Percentiles rank a stretch among this genome's conserved stretches.
Evolutionary conservation across 805 yeast genomes (phyloP).

Genomic region (Kodamaea leandrae): DNA sequence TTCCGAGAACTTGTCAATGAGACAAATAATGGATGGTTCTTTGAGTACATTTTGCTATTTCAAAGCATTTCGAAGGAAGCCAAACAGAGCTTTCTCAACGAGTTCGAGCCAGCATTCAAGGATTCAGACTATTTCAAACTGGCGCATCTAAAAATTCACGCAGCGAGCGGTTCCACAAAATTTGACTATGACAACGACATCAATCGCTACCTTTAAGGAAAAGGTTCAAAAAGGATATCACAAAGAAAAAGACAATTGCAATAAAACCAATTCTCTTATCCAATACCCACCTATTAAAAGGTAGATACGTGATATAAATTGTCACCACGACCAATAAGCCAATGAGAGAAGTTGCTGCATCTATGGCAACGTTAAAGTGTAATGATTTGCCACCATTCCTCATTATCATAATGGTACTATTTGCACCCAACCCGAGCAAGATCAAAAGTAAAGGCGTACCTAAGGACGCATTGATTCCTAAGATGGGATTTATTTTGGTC

Average conservation of each 20-base stretch:
- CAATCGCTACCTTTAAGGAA: neutral
- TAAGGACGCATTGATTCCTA: slow-evolving; percentile 51
- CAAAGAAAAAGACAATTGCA: slow-evolving; percentile 6
- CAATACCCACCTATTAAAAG: slow-evolving; percentile 34
- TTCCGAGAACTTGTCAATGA: slow-evolving; percentile 27
- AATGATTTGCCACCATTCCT: slow-evolving; percentile 9
- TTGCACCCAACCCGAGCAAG: slow-evolving; percentile 50
- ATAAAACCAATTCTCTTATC: slow-evolving; percentile 29
- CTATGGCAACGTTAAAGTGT: slow-evolving; percentile 21
- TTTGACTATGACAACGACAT: slow-evolving; percentile 10
- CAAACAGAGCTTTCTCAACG: slow-evolving; percentile 23
- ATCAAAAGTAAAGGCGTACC: slow-evolving; percentile 53
- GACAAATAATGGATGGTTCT: slow-evolving; percentile 35
- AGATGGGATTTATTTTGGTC: slow-evolving; percentile 31
- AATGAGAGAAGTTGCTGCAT: slow-evolving; percentile 24
- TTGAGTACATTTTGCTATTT: slow-evolving; percentile 31
- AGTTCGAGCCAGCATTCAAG: slow-evolving; percentile 16
- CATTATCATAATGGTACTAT: slow-evolving; percentile 24
- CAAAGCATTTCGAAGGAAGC: slow-evolving; percentile 16
- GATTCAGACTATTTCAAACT: slow-evolving; percentile 9
- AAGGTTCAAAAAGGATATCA: slow-evolving; percentile 2
- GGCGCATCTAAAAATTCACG: no score
- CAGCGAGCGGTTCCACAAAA: slow-evolving; percentile 4
- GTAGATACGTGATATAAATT: slow-evolving; percentile 26
- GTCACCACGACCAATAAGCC: slow-evolving; percentile 25